Conservation (phyloP, 352 stramenopile genomes). For the Pythium oligandrum region DNA sequence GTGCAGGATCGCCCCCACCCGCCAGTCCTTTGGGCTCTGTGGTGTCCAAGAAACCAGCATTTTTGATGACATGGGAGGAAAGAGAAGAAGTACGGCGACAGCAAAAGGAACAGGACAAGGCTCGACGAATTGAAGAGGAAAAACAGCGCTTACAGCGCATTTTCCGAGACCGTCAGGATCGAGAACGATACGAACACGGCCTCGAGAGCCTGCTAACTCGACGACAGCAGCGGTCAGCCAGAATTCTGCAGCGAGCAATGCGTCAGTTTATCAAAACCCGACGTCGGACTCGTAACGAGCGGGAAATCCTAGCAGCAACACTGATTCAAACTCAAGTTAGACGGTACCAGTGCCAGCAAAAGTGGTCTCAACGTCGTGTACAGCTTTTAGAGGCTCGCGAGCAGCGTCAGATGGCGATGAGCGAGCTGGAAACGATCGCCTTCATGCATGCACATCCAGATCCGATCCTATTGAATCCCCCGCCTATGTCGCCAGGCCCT, state of each 20-base stretch:
- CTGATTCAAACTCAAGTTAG: conserved; percentile 30
- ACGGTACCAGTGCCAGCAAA: conserved; percentile 17
- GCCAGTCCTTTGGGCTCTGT: neutral
- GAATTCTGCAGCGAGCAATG: conserved; percentile 24
- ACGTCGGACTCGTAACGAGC: neutral
- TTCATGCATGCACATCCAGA: neutral
- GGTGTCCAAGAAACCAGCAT: conserved; percentile 41
- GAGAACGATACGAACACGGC: conserved; percentile 13
- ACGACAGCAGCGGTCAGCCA: conserved; percentile 18
- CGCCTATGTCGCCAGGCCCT: neutral
- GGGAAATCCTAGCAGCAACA: conserved; percentile 8
- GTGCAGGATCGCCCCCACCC: too few species aligned
- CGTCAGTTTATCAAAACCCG: conserved; percentile 11
- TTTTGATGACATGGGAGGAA: conserved; percentile 75
- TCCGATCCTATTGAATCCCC: neutral
- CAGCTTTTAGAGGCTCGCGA: conserved; percentile 13
- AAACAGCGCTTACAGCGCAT: conserved; percentile 41
- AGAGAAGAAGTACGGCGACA: conserved; percentile 46
- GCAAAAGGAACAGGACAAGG: conserved; percentile 55
- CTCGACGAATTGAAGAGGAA: conserved; percentile 57
- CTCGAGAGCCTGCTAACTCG: conserved; percentile 13
- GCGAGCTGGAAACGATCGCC: neutral
- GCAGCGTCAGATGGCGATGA: conserved; percentile 22
- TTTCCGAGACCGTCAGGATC: conserved; percentile 23
- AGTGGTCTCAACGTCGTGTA: conserved; percentile 21